These are phyloP conservation scores for Hypseocharis bilobata DNA, from an alignment of 441 rosid species.

Conservation along the genomic window DNA sequence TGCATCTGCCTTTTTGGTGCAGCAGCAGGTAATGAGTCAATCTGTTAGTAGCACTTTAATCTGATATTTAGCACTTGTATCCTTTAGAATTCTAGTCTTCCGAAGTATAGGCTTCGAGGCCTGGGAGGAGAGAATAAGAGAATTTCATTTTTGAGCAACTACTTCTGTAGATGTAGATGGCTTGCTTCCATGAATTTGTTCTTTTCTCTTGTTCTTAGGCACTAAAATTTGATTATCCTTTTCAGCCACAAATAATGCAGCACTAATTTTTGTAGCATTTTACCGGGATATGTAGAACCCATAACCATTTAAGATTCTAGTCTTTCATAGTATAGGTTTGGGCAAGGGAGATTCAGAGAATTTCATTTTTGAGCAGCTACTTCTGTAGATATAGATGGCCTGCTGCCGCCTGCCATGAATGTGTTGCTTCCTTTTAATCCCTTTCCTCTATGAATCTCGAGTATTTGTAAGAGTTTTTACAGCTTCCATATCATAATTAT, in stretches of 20 bases:
- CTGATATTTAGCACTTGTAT: background rate
- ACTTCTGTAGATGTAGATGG: background rate
- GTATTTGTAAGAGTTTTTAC: too few relatives aligned
- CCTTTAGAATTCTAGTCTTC: background rate
- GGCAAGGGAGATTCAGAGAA: too few relatives aligned
- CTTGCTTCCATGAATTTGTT: constrained; percentile 1
- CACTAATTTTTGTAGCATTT: background rate
- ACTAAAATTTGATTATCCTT: background rate
- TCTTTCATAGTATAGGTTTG: too few relatives aligned
- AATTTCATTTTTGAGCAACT: background rate
- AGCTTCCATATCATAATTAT: background rate
- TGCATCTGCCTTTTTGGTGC: constrained; percentile 71
- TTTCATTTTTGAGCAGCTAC: too few relatives aligned
- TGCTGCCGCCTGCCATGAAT: too few relatives aligned
- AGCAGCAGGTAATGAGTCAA: constrained; percentile 49
- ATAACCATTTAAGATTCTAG: too few relatives aligned
- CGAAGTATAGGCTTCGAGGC: too few relatives aligned
- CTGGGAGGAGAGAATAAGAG: background rate
- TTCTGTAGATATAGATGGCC: too few relatives aligned
- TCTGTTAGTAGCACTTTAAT: constrained; percentile 4
- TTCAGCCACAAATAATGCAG: constrained; percentile 1
- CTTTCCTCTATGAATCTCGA: too few relatives aligned
- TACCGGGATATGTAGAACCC: too few relatives aligned
- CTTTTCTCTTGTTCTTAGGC: background rate
- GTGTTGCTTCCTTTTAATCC: too few relatives aligned